These are phyloP conservation scores for Cutaneotrichosporon cavernicola DNA, from an alignment of 1,284 basidiomycete species.

Conservation along the genomic window DNA sequence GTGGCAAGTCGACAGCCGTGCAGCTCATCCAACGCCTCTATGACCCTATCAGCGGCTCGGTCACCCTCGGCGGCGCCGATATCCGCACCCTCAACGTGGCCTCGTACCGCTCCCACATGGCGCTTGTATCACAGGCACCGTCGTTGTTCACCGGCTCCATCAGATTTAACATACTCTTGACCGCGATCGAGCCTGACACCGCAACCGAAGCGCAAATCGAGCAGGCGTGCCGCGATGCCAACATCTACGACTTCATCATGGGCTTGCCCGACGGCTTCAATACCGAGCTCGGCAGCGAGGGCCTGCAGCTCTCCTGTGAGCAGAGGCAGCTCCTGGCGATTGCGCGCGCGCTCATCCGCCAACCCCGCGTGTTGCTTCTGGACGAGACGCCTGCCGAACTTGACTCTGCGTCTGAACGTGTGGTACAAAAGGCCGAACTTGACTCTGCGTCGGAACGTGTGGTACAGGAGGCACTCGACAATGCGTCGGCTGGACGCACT, in stretches of 20 bases:
- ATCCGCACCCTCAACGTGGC: conserved; percentile 78
- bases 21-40: conserved; percentile 60
- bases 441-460: conserved; percentile 90
- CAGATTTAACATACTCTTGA: conserved; percentile 83
- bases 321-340: conserved; percentile 85
- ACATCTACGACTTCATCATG: conserved; percentile 83
- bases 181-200: conserved; percentile 77
- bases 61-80: conserved; percentile 70
- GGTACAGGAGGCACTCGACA: conserved; percentile 90
- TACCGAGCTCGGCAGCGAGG: conserved; percentile 91
- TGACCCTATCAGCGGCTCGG: conserved; percentile 52
- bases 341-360: conserved; percentile 89
- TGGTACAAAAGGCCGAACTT: too few species aligned
- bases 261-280: conserved; percentile 86
- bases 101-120: conserved; percentile 78
- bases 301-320: conserved; percentile 78
- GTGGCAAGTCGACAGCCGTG: conserved; percentile 59
- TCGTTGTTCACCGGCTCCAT: conserved; percentile 84
- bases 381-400: conserved; percentile 93
- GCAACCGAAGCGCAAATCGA: conserved; percentile 87
- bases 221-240: conserved; percentile 78
- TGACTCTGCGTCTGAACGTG: conserved; percentile 88
- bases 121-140: conserved; percentile 91
- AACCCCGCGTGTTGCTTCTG: conserved; percentile 85
- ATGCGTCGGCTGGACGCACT: conserved; percentile 82